Evolutionary conservation across 1,284 basidiomycete genomes (phyloP).

Genomic region (Ganoderma multipileum): DNA sequence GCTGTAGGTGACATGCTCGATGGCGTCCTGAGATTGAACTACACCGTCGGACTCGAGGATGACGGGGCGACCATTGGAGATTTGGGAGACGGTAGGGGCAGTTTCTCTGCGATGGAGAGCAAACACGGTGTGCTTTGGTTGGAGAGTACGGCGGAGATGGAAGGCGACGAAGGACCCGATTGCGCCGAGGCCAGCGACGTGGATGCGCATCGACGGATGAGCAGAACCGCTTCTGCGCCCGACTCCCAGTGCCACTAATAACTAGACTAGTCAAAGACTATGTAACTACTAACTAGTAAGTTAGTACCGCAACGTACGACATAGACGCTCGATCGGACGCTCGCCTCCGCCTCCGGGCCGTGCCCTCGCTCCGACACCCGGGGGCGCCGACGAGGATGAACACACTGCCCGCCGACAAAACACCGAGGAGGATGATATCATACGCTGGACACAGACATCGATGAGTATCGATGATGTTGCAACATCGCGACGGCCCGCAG

Average conservation of each 20-base stretch:
- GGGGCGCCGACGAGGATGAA: no score
- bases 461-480: slow-evolving; percentile 29
- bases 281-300: no score
- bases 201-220: slow-evolving; percentile 64
- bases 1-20: slow-evolving; percentile 36
- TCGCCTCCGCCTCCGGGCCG: no score
- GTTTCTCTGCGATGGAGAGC: slow-evolving; percentile 59
- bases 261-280: no score
- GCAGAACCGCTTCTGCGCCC: background rate
- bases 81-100: slow-evolving; percentile 41
- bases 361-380: slow-evolving; percentile 1
- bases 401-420: slow-evolving; percentile 15
- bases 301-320: no score
- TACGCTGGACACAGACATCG: slow-evolving; percentile 7
- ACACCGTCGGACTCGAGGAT: slow-evolving; percentile 60
- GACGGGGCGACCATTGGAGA: slow-evolving; percentile 14
- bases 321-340: no score
- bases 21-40: slow-evolving; percentile 48
- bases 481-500: slow-evolving; percentile 23
- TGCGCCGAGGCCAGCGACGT: slow-evolving; percentile 73
- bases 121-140: slow-evolving; percentile 61
- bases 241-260: no score
- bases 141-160: slow-evolving; percentile 71
- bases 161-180: slow-evolving; percentile 84
- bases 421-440: slow-evolving; percentile 27